A percentile compares a stretch with the other conserved stretches of the same genome.
phyloP scores from a whole-genome alignment of 73 alveolate species.

The Symbiodinium natans region DNA sequence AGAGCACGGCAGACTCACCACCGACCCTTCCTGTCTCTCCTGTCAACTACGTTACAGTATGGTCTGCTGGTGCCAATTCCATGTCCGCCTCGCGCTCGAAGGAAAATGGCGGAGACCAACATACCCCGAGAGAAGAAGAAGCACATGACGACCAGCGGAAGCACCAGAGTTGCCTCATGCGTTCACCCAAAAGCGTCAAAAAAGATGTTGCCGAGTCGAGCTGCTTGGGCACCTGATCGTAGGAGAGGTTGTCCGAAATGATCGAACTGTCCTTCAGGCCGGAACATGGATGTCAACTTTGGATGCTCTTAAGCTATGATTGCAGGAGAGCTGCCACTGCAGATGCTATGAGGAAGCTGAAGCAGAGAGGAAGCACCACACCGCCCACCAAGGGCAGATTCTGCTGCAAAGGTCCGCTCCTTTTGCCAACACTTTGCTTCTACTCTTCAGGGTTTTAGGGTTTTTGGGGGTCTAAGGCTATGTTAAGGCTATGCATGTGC shows the following conservation, averaged over 20 bases:
- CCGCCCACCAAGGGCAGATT: conserved; percentile 52
- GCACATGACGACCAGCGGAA: conserved; percentile 67
- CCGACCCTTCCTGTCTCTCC: too few relatives aligned
- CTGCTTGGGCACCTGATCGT: not conserved
- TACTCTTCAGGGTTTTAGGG: too few relatives aligned
- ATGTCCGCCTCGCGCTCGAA: conserved; percentile 63
- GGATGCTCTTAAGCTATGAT: too few relatives aligned
- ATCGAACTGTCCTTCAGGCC: not conserved
- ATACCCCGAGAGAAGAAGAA: conserved; percentile 88
- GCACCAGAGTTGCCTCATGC: conserved; percentile 9
- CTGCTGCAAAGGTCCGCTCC: conserved; percentile 66
- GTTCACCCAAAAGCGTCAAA: too few relatives aligned
- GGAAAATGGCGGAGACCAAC: conserved; percentile 79
- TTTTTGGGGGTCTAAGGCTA: too few relatives aligned
- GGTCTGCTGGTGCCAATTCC: too few relatives aligned
- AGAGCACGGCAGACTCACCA: too few relatives aligned
- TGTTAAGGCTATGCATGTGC: too few relatives aligned
- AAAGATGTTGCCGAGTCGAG: too few relatives aligned
- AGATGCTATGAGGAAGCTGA: conserved; percentile 19
- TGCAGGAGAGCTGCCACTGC: conserved; percentile 33
- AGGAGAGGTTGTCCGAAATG: not conserved
- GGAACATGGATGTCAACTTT: not conserved
- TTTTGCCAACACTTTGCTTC: too few relatives aligned
- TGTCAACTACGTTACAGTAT: too few relatives aligned
- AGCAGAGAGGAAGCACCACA: conserved; percentile 65